Evolutionary conservation across 257 asterid species (phyloP).

Genomic region (Verbascum thapsus): DNA sequence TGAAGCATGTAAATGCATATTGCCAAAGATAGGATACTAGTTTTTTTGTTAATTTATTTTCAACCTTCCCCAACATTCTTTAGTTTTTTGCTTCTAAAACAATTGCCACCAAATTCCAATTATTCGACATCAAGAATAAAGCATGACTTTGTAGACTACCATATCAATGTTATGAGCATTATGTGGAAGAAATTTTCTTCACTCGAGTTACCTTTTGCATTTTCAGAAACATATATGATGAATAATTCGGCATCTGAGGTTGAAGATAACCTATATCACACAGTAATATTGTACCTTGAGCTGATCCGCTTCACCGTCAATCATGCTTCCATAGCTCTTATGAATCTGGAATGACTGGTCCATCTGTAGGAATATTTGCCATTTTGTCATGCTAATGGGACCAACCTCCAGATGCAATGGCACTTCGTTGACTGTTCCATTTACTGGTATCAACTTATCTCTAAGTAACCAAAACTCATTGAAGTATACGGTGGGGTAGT

Average conservation of each 20-base stretch:
- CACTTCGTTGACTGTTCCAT: slow-evolving; percentile 81
- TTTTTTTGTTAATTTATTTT: slow-evolving; percentile 3
- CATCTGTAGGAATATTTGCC: slow-evolving; percentile 94
- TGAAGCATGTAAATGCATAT: background rate
- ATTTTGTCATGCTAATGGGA: slow-evolving; percentile 97
- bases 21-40: background rate
- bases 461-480: slow-evolving; percentile 96
- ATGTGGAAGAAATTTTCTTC: slow-evolving; percentile 12
- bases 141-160: background rate
- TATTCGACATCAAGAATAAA: slow-evolving; percentile 1
- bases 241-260: background rate
- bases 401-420: slow-evolving; percentile 85
- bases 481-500: slow-evolving; percentile 85
- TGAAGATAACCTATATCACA: background rate
- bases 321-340: slow-evolving; percentile 95
- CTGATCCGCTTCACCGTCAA: slow-evolving; percentile 98
- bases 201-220: background rate
- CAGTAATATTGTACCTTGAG: slow-evolving; percentile 66
- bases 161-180: background rate
- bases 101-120: background rate
- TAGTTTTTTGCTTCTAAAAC: background rate
- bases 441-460: slow-evolving; percentile 71
- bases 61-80: background rate
- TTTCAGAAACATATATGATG: slow-evolving; percentile 8
- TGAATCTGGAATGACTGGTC: slow-evolving; percentile 97